Percentiles rank a stretch among this genome's conserved stretches.
phyloP scores from a whole-genome alignment of 2,329 filamentous ascomycete species.

The Pseudogymnoascus sp. region DNA sequence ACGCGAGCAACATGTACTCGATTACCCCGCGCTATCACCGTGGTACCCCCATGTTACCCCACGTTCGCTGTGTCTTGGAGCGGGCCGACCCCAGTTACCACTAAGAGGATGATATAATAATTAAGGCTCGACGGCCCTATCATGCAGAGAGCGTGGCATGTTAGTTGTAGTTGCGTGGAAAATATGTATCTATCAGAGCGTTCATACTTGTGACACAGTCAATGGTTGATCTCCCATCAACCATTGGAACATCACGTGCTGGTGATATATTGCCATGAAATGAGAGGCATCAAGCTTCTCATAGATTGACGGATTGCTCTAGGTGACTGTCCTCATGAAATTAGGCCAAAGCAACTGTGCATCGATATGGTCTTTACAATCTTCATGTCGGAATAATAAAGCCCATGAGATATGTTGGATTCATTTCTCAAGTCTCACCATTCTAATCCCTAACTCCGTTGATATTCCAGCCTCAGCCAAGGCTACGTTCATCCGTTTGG shows the following conservation, averaged over 20 bases:
- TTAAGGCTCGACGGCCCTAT: constrained; percentile 3
- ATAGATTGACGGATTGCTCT: background rate
- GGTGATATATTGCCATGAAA: background rate
- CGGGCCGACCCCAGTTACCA: constrained; percentile 6
- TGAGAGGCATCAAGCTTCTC: background rate
- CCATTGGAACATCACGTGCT: background rate
- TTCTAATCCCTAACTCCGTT: background rate
- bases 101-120: constrained; percentile 11
- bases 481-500: background rate
- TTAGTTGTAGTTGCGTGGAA: background rate
- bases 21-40: constrained; percentile 5
- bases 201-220: background rate
- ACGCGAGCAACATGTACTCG: background rate
- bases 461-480: background rate
- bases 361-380: background rate
- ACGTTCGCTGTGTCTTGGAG: background rate
- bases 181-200: background rate
- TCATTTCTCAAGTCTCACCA: constrained; percentile 2
- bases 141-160: background rate
- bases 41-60: constrained; percentile 8
- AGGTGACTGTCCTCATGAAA: background rate
- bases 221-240: background rate
- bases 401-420: background rate
- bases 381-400: background rate
- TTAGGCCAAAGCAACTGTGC: background rate